Percentiles rank a stretch among this genome's conserved stretches.
Evolutionary conservation across 2,329 filamentous ascomycete genomes (phyloP).

Genomic region (Aureobasidium namibiae): DNA sequence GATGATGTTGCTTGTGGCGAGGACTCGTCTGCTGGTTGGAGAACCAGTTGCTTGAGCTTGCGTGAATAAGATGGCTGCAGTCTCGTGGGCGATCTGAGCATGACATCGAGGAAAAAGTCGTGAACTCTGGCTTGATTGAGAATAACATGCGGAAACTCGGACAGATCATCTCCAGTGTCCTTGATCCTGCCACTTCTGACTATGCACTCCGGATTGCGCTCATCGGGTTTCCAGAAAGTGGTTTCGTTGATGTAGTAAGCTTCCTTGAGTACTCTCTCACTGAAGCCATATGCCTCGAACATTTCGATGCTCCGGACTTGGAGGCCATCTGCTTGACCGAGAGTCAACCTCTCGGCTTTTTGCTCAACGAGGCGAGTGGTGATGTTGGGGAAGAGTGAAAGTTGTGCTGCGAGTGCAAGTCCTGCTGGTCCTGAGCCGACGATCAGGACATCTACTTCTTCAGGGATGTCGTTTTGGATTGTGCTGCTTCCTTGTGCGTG

Average conservation of each 20-base stretch:
- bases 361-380: constrained; percentile 42
- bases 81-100: constrained; percentile 7
- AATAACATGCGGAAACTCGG: constrained; percentile 58
- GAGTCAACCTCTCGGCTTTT: constrained; percentile 29
- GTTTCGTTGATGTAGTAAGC: constrained; percentile 61
- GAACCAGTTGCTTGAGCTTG: constrained; percentile 49
- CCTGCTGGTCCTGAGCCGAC: constrained; percentile 43
- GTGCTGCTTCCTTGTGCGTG: constrained; percentile 12
- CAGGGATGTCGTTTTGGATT: constrained; percentile 24
- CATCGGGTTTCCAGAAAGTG: constrained; percentile 48
- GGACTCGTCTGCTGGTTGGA: constrained; percentile 37
- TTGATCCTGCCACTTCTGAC: constrained; percentile 12
- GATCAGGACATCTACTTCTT: constrained; percentile 38
- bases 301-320: constrained; percentile 63
- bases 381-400: constrained; percentile 40
- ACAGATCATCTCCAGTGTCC: constrained; percentile 22
- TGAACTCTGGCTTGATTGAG: constrained; percentile 65
- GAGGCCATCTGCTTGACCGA: constrained; percentile 46
- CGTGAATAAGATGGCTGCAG: constrained; percentile 44
- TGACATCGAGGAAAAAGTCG: constrained; percentile 31
- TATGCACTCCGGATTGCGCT: constrained; percentile 3
- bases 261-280: constrained; percentile 56
- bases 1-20: constrained; percentile 16
- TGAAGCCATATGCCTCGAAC: constrained; percentile 62
- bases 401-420: constrained; percentile 43